Base-by-base conservation (phyloP, 2,329 filamentous ascomycete species). In the Penicillium sp. region DNA sequence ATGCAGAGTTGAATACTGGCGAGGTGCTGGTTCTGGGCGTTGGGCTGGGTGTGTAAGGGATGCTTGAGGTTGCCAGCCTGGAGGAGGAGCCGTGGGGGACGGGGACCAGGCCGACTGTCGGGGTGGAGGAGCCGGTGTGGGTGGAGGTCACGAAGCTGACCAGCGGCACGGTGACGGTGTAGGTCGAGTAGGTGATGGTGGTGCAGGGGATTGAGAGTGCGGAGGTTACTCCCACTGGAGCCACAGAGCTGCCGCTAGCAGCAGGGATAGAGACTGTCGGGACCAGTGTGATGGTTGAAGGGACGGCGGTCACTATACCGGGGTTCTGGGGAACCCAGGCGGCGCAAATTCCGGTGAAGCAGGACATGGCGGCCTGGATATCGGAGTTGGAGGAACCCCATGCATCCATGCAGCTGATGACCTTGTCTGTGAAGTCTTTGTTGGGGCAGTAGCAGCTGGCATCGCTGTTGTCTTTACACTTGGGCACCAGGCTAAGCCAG, bases 281-380 rank as follows among this genome's bases (percentile, higher is more conserved):
- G 25, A 67, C 66, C n/a, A 78, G 68, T 6, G 73, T 76, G 70
- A 85, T 80, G 47, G 78, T 78, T 33, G 78, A 77, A 23, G 87
- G 82, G 60, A 89, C 83, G 55, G 81, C 83, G 43, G 87, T 95
- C 65, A 89, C 81, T 63, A 97, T 88, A 56, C 79, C 88, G n/a
- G 91, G 89, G 81, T 96, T 95, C 67, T 80, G 62, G 13, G 80
- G 76, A 31, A 89, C 80, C 72, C 86, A 85, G 46, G 80, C 74
- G 50, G 87, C 89, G 76, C 92, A 97, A 73, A 97, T 88, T 69
- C 91, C 91, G 72, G 91, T 86, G 78, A 96, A 86, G 82, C 88
- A 95, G 63, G 81, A 80, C 52, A 93, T 79, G 53, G 89, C 88
- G 61, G 83, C 74, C 47, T 82, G 77, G 60, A 92, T 78, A 66